Evolutionary conservation across 2,329 filamentous ascomycete genomes (phyloP).

Genomic region (Macrophomina tecta): DNA sequence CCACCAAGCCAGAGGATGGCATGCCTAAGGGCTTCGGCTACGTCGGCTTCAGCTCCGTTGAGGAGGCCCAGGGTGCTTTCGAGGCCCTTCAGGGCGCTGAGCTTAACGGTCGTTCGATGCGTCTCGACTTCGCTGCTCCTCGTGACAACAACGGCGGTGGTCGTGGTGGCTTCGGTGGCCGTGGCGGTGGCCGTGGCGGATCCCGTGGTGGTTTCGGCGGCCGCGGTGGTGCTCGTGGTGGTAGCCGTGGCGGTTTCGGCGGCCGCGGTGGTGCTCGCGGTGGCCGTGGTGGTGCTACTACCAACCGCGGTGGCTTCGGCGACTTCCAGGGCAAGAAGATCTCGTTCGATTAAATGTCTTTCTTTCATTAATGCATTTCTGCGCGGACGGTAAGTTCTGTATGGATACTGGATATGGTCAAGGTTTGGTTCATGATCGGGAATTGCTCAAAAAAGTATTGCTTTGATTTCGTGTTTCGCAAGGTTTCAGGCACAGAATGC

Average conservation of each 20-base stretch:
- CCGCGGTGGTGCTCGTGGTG: slow-evolving; percentile 47
- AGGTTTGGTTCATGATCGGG: slow-evolving; percentile 14
- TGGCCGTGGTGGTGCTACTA: slow-evolving; percentile 41
- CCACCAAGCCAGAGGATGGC: slow-evolving; percentile 84
- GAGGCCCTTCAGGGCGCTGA: slow-evolving; percentile 73
- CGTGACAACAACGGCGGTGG: slow-evolving; percentile 64
- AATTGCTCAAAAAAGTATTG: slow-evolving; percentile 12
- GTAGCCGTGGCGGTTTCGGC: slow-evolving; percentile 62
- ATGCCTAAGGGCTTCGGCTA: slow-evolving; percentile 93
- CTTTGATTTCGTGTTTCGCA: not conserved
- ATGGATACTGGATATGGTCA: slow-evolving; percentile 17
- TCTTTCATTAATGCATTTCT: not conserved
- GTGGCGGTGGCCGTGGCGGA: slow-evolving; percentile 57
- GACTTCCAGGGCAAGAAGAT: slow-evolving; percentile 82
- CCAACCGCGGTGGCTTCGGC: slow-evolving; percentile 48
- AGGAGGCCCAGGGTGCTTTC: slow-evolving; percentile 80
- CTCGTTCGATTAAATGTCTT: slow-evolving; percentile 59
- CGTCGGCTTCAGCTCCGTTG: slow-evolving; percentile 79
- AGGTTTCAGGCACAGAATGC: not conserved
- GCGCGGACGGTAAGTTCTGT: slow-evolving; percentile 9
- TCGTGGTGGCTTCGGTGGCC: slow-evolving; percentile 49
- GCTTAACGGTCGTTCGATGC: slow-evolving; percentile 74
- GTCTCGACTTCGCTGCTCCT: slow-evolving; percentile 80
- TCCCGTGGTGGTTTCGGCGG: slow-evolving; percentile 62
- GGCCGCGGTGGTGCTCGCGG: slow-evolving; percentile 51